phyloP scores from a whole-genome alignment of 78 protist genomes.

The Polysphondylium violaceum region DNA sequence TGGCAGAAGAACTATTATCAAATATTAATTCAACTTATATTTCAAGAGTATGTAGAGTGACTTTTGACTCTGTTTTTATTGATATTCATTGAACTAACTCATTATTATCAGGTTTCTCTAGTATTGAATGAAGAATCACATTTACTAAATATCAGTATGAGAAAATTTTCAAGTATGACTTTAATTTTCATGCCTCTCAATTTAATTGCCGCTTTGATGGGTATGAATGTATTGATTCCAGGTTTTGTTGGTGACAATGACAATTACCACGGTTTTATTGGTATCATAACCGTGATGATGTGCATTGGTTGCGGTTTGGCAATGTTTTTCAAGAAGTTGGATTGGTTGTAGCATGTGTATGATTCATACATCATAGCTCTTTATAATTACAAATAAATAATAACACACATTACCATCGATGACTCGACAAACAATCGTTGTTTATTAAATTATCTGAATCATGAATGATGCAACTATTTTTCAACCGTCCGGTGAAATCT shows the following conservation, averaged over 20 bases:
- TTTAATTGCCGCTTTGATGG: constrained; percentile 37
- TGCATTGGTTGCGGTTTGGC: background rate
- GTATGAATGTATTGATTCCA: constrained; percentile 52
- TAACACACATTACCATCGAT: no score
- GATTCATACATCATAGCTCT: no score
- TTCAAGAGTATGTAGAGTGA: constrained; percentile 15
- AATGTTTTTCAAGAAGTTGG: constrained; percentile 3
- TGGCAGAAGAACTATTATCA: constrained; percentile 48
- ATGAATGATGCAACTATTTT: no score
- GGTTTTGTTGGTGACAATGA: background rate
- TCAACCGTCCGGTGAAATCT: no score
- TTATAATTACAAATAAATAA: no score
- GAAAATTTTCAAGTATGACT: constrained; percentile 26
- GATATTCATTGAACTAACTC: background rate
- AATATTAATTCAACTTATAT: constrained; percentile 46
- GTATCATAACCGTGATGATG: background rate
- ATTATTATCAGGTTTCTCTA: constrained; percentile 22
- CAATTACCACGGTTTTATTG: background rate
- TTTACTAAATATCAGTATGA: constrained; percentile 31
- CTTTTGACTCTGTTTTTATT: background rate
- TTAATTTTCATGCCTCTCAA: constrained; percentile 61
- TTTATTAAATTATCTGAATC: no score
- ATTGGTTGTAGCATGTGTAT: constrained; percentile 48
- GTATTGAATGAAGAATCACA: constrained; percentile 64
- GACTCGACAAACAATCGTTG: no score